phyloP scores from a whole-genome alignment of 306 rosid species.

The Cicer pinnatifidum region DNA sequence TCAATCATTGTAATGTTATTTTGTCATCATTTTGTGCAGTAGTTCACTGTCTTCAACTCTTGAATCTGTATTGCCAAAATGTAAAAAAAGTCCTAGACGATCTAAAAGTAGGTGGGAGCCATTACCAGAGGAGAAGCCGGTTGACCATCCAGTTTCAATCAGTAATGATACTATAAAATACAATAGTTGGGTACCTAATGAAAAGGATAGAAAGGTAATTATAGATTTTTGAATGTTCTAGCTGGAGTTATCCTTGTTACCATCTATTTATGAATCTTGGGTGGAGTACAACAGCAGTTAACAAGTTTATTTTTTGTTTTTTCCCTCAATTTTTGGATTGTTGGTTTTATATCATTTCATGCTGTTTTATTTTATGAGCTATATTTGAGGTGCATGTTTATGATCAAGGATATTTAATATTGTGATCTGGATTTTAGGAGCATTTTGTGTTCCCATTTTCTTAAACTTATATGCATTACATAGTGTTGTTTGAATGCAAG shows the following conservation, averaged over 20 bases:
- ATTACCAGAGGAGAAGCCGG: conserved; percentile 77
- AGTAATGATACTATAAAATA: conserved; percentile 54
- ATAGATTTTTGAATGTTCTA: conserved; percentile 28
- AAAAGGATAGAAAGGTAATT: conserved; percentile 79
- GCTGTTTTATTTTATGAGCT: conserved; percentile 12
- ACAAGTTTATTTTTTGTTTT: neutral
- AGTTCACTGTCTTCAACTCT: conserved; percentile 53
- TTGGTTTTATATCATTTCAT: conserved; percentile 24
- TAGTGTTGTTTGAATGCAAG: conserved; percentile 2
- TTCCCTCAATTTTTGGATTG: neutral
- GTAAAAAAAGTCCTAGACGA: conserved; percentile 82
- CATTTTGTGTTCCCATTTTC: neutral
- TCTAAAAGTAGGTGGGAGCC: conserved; percentile 99
- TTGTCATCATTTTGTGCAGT: conserved; percentile 49
- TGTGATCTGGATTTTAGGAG: conserved; percentile 14
- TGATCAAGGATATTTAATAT: conserved; percentile 10
- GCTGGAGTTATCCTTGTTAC: neutral
- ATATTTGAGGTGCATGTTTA: conserved; percentile 3
- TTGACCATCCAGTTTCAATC: conserved; percentile 51
- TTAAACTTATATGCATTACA: neutral
- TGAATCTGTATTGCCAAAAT: conserved; percentile 60
- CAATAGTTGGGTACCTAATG: conserved; percentile 66
- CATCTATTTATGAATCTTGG: conserved; percentile 13
- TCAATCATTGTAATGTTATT: conserved; percentile 20
- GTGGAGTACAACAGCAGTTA: conserved; percentile 6